These are phyloP conservation scores for Podaxis rugospora DNA, from an alignment of 768 basidiomycete species.

Conservation along the genomic window DNA sequence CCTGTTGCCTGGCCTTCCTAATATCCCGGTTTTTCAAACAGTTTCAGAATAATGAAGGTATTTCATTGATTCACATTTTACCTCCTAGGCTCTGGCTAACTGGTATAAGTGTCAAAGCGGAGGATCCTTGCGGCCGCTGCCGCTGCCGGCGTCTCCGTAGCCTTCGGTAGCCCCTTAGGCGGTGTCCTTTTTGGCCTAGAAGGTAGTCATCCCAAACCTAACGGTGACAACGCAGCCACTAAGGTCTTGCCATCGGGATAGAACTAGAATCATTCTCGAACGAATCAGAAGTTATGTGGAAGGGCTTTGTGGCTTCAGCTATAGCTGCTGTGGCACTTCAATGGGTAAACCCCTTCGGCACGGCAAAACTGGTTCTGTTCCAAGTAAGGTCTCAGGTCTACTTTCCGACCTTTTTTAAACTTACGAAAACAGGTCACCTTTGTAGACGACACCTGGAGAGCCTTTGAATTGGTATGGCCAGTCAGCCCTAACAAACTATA, in stretches of 20 bases:
- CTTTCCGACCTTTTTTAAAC: not conserved
- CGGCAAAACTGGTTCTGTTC: constrained; percentile 78
- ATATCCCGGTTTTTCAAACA: constrained; percentile 63
- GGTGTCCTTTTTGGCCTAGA: constrained; percentile 85
- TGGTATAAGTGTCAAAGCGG: constrained; percentile 62
- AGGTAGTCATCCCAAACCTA: constrained; percentile 27
- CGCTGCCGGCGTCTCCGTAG: constrained; percentile 83
- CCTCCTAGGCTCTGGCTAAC: not conserved
- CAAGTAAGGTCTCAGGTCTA: constrained; percentile 36
- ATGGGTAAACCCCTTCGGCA: constrained; percentile 82
- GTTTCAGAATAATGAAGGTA: constrained; percentile 77
- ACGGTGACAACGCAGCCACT: not conserved
- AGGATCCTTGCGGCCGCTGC: constrained; percentile 80
- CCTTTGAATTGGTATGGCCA: constrained; percentile 60
- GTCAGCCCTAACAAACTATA: not conserved
- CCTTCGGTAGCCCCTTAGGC: constrained; percentile 84
- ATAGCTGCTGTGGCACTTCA: constrained; percentile 83
- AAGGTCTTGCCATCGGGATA: constrained; percentile 15
- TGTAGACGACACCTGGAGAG: constrained; percentile 58
- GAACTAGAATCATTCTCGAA: constrained; percentile 67
- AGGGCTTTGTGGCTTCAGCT: constrained; percentile 86
- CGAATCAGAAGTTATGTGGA: constrained; percentile 77
- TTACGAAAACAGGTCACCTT: constrained; percentile 45
- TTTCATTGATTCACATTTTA: not conserved
- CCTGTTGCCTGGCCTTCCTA: constrained; percentile 76